Base-by-base conservation (phyloP, 768 basidiomycete species). In the Russula dissimulans region DNA sequence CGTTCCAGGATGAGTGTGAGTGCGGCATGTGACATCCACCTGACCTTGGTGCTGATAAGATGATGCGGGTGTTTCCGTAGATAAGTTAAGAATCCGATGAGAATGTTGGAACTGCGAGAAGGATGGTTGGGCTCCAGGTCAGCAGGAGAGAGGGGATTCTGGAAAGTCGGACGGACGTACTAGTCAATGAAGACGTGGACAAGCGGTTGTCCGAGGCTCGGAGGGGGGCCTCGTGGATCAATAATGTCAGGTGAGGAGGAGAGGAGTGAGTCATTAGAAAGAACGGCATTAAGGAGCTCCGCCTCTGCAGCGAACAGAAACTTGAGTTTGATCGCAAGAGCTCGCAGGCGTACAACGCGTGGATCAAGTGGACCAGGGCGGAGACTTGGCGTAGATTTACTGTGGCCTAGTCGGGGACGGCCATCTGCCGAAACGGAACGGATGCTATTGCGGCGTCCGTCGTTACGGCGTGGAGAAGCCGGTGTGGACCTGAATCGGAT, bases 1-100 rank as follows among this genome's bases (percentile, higher is more conserved):
- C 91, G 81, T 72, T 93, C 91, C 41, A 95, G 77, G 56, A 94
- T 81, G 41, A 93, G 78, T 1, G 84, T 79, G 36, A 94, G 77
- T 5, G 88, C 86, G 3, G 85, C 78, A 71, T 94, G 90, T 53
- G 87, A 92, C 22, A 95, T 72, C 63, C 83, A 84, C 61, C 73
- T 74, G 46, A 67, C 67, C 69, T 68, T 75, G 65, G 70, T 76
- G 65, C 68, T 66, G 22, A 67, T 61, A 56, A 70, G 67, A 48
- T 72, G 75, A 41, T 72, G 74, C n/a, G 76, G 73, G 63, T 81
- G 76, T 57, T 79, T 82, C 69, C 82, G 84, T 54, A 87, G 71
- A 71, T 86, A 82, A 32, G 78, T 81, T n/a, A 92, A 70, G 56
- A 92, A 79, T 38, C 91, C 91, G 61, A 94, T 85, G 48, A 93